phyloP scores from a whole-genome alignment of 345 rosid genomes.

The Eucalyptus polyanthemos region DNA sequence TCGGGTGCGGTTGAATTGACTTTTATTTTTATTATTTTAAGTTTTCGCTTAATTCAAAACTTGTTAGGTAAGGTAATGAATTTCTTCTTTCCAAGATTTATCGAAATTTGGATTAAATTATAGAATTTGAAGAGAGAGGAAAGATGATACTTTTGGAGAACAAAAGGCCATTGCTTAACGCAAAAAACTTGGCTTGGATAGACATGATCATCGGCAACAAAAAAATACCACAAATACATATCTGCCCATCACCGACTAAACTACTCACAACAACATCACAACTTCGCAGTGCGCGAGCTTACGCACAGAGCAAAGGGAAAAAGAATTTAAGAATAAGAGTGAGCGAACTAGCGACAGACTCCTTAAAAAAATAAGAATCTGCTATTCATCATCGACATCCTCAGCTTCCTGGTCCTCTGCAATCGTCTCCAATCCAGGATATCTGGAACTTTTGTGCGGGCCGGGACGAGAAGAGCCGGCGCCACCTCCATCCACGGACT shows the following conservation, averaged over 20 bases:
- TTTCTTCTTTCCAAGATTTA: not conserved
- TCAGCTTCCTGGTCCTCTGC: constrained; percentile 22
- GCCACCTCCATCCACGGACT: constrained; percentile 26
- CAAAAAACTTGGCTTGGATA: not conserved
- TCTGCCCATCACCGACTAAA: not conserved
- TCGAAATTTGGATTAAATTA: not conserved
- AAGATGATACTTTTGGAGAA: not conserved
- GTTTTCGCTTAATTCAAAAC: not conserved
- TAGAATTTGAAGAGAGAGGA: not conserved
- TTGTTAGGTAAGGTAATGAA: not conserved
- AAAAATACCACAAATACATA: not conserved
- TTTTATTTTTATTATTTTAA: rapidly evolving
- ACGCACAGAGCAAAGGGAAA: not conserved
- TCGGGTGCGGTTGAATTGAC: rapidly evolving
- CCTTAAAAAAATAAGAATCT: not conserved
- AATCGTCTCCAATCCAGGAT: constrained; percentile 31
- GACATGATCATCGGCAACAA: not conserved
- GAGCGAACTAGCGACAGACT: not conserved
- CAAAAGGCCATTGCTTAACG: not conserved
- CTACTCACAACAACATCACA: not conserved
- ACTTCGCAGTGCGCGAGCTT: not conserved
- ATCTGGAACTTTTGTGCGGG: constrained; percentile 1
- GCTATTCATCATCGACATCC: not conserved
- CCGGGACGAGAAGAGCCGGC: constrained; percentile 12
- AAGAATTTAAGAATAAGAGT: not conserved